Conservation (phyloP, 495 filamentous ascomycete genomes). For the Pyronema omphalodes region DNA sequence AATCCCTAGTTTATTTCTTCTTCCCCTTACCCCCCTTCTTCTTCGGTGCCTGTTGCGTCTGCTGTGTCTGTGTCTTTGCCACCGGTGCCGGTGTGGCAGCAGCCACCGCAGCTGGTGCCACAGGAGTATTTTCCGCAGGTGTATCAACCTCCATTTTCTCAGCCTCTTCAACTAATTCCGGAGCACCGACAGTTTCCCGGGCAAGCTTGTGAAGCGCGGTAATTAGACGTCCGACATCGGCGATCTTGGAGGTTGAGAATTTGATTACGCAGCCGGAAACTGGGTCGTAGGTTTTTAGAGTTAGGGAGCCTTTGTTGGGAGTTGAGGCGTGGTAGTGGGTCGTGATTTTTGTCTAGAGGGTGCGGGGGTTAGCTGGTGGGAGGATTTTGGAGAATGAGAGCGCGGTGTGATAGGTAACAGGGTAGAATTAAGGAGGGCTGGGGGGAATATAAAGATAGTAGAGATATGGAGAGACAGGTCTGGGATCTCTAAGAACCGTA, state of each 20-base stretch:
- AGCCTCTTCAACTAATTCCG: conserved; percentile 4
- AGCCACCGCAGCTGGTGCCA: background rate
- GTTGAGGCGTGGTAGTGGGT: conserved; percentile 20
- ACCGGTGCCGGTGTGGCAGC: background rate
- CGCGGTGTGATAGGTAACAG: background rate
- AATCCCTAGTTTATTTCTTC: no score
- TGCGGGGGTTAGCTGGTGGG: conserved; percentile 1
- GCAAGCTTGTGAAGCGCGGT: conserved; percentile 33
- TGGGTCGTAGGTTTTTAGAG: conserved; percentile 81
- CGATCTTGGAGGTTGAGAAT: conserved; percentile 78
- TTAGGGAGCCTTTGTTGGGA: conserved; percentile 43
- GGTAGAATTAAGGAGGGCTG: background rate
- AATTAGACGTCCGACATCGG: conserved; percentile 69
- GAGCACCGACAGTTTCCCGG: conserved; percentile 13
- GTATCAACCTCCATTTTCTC: background rate
- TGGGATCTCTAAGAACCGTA: no score
- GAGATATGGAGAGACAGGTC: background rate
- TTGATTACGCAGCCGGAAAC: conserved; percentile 63
- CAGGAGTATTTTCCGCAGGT: background rate
- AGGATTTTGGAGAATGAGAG: background rate
- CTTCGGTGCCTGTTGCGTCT: no score
- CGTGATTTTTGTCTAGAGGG: conserved; percentile 19
- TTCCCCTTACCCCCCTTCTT: no score
- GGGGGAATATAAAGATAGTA: background rate
- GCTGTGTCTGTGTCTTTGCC: no score